These are phyloP conservation scores for Rhododendron mucronatum DNA, from an alignment of 148 eudicot species.

Conservation along the genomic window DNA sequence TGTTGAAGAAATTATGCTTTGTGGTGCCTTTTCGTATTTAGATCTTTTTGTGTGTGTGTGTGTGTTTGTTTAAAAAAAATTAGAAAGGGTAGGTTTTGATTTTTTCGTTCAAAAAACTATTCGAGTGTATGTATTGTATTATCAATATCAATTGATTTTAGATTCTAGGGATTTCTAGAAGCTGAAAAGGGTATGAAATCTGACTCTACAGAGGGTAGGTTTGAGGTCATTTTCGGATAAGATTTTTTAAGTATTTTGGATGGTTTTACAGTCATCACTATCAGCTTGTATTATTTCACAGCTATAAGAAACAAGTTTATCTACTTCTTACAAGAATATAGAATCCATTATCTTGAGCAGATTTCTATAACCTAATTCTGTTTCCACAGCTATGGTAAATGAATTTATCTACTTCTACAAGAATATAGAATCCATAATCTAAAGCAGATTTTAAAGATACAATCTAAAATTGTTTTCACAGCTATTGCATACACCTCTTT, in stretches of 20 bases:
- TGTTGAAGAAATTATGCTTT: neutral
- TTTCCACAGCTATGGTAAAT: neutral
- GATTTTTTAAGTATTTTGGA: neutral
- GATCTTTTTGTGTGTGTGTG: neutral
- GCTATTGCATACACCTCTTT: neutral
- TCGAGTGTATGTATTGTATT: neutral
- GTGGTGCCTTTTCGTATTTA: neutral
- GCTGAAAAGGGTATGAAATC: neutral
- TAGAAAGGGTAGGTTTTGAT: neutral
- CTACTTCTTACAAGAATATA: neutral
- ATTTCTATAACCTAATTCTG: neutral
- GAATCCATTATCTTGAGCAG: neutral
- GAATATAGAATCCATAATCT: neutral
- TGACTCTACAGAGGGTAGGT: neutral
- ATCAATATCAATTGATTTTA: neutral
- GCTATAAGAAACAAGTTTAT: neutral
- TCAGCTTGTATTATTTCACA: neutral
- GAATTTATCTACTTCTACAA: neutral
- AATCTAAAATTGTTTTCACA: neutral
- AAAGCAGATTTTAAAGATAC: neutral
- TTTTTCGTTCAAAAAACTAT: too few relatives aligned
- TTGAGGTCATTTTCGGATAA: too few relatives aligned
- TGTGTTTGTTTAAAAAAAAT: neutral
- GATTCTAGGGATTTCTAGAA: neutral
- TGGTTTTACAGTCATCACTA: neutral